Evolutionary conservation across 148 eudicot species (phyloP).

Genomic region (Camellia sinensis): DNA sequence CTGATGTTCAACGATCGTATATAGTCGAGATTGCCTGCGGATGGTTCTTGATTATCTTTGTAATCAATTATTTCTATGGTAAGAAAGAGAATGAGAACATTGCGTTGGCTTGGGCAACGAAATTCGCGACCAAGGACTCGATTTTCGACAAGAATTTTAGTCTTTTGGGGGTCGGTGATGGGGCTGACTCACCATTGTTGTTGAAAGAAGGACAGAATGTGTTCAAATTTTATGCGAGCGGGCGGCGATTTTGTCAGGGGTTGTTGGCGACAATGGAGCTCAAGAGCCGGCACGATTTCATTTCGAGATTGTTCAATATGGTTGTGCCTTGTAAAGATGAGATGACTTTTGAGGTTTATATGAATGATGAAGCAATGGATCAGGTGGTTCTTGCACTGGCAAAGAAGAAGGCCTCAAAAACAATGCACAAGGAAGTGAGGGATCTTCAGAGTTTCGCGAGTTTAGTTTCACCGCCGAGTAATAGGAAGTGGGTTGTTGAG

Average conservation of each 20-base stretch:
- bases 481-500: constrained; percentile 78
- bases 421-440: constrained; percentile 68
- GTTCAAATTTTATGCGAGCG: constrained; percentile 85
- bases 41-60: constrained; percentile 53
- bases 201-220: constrained; percentile 84
- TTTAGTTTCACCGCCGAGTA: constrained; percentile 46
- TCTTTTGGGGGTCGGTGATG: constrained; percentile 79
- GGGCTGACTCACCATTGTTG: constrained; percentile 78
- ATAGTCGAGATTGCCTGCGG: constrained; percentile 58
- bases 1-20: constrained; percentile 19
- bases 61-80: constrained; percentile 71
- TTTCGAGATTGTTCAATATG: constrained; percentile 67
- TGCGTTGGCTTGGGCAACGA: constrained; percentile 77
- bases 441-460: constrained; percentile 76
- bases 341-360: constrained; percentile 79
- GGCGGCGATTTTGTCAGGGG: constrained; percentile 80
- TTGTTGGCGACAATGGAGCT: constrained; percentile 88
- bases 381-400: constrained; percentile 81
- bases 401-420: constrained; percentile 68
- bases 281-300: constrained; percentile 83
- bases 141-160: constrained; percentile 87
- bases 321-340: constrained; percentile 79
- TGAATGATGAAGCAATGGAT: constrained; percentile 97
- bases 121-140: constrained; percentile 59
- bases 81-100: constrained; percentile 79